Percentiles rank a stretch among this genome's conserved stretches.
Evolutionary conservation across 306 rosid species (phyloP).

Genomic region (Fragaria iinumae): DNA sequence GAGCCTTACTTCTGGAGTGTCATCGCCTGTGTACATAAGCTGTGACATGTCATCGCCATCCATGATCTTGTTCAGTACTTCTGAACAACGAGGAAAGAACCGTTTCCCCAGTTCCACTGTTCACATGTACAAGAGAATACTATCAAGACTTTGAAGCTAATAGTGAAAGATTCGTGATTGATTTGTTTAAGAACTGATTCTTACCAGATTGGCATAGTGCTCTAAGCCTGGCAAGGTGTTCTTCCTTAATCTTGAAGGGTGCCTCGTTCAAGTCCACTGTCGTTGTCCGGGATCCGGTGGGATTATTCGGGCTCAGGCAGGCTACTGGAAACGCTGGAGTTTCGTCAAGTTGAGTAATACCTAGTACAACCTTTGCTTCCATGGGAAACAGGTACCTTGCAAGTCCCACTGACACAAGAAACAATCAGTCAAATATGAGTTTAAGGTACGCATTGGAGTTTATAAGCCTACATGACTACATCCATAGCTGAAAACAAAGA

Average conservation of each 20-base stretch:
- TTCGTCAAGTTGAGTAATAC: conserved; percentile 53
- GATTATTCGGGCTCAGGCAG: conserved; percentile 25
- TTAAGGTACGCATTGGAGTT: background rate
- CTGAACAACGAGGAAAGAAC: conserved; percentile 75
- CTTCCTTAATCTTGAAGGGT: conserved; percentile 61
- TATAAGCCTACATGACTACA: background rate
- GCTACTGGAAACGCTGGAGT: conserved; percentile 43
- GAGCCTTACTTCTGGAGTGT: conserved; percentile 43
- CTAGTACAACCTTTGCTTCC: conserved; percentile 69
- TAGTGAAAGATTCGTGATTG: background rate
- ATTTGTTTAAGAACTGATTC: background rate
- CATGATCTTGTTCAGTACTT: conserved; percentile 64
- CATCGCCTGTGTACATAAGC: conserved; percentile 45
- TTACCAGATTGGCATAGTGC: conserved; percentile 62
- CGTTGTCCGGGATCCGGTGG: conserved; percentile 25
- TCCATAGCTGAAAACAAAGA: background rate
- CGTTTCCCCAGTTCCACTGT: conserved; percentile 69
- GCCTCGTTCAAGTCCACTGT: conserved; percentile 68
- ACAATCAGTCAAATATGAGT: conserved; percentile 13
- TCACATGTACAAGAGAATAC: conserved; percentile 17
- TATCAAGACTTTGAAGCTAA: background rate
- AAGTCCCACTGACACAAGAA: conserved; percentile 49
- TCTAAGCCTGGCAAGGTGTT: conserved; percentile 54
- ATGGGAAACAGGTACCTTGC: conserved; percentile 63
- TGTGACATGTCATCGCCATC: conserved; percentile 60